phyloP scores from a whole-genome alignment of 192 early-diverging fungal genomes.

The Coemansia sp. region DNA sequence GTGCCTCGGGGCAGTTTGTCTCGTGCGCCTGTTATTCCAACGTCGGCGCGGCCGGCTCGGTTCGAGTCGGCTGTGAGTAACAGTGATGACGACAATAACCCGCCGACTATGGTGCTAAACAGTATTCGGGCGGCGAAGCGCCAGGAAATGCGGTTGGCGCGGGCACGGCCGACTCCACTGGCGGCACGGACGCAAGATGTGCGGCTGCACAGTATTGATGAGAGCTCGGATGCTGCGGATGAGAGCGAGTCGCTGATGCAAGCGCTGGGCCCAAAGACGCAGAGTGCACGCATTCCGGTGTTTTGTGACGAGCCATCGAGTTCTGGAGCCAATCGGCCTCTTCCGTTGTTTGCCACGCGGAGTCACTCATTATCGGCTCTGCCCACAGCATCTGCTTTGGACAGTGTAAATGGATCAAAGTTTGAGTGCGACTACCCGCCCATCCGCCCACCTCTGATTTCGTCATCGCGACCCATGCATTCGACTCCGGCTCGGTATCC shows the following conservation, averaged over 20 bases:
- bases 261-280: constrained; percentile 9
- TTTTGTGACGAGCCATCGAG: constrained; percentile 9
- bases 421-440: constrained; percentile 13
- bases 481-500: constrained; percentile 16
- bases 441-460: neutral
- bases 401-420: neutral
- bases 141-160: constrained; percentile 16
- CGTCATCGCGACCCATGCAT: neutral
- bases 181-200: constrained; percentile 16
- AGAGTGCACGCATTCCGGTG: constrained; percentile 14
- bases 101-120: constrained; percentile 38
- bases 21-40: constrained; percentile 22
- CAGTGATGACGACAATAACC: constrained; percentile 41
- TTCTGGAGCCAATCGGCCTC: neutral
- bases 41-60: constrained; percentile 14
- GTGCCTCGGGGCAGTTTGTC: constrained; percentile 12
- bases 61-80: constrained; percentile 10
- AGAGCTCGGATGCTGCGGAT: constrained; percentile 15
- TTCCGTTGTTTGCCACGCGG: constrained; percentile 13
- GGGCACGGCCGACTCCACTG: constrained; percentile 30
- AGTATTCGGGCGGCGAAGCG: constrained; percentile 23
- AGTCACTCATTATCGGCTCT: no score
- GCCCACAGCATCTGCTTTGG: no score
- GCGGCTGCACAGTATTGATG: constrained; percentile 8
- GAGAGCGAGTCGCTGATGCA: neutral